Conservation (phyloP, 2,329 filamentous ascomycete genomes). For the Colletotrichum sidae region DNA sequence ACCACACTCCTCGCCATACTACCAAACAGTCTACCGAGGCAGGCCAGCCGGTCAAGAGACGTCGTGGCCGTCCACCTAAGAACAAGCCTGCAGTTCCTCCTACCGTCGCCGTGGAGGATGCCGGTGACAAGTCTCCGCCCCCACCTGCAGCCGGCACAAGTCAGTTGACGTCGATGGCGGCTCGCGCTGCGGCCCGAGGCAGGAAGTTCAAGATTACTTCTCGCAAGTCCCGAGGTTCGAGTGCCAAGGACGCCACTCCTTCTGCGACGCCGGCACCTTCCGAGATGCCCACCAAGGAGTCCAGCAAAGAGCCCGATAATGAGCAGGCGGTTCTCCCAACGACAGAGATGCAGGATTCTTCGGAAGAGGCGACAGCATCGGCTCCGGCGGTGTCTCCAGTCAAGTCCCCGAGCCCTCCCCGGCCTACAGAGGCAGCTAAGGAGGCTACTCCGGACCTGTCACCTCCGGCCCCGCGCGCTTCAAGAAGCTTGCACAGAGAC, state of each 20-base stretch:
- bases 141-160: conserved; percentile 21
- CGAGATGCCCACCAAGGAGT: neutral
- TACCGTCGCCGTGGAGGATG: conserved; percentile 2
- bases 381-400: neutral
- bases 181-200: conserved; percentile 66
- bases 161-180: conserved; percentile 65
- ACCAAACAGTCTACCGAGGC: conserved; percentile 6
- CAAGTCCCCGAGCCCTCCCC: neutral
- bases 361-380: neutral
- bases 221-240: conserved; percentile 41
- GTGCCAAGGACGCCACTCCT: conserved; percentile 16
- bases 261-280: conserved; percentile 3
- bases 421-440: conserved; percentile 3
- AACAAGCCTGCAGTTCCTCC: neutral
- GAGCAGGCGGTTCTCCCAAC: neutral
- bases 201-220: conserved; percentile 65
- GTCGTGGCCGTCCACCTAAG: conserved; percentile 35
- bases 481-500: conserved; percentile 1
- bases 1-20: conserved; percentile 25
- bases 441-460: conserved; percentile 24
- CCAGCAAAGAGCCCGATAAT: neutral
- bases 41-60: conserved; percentile 22
- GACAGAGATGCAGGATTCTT: too few species aligned
- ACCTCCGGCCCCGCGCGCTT: conserved; percentile 8
- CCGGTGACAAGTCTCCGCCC: conserved; percentile 25